Conservation (phyloP, 176 grass and related monocot species). For the Zizania latifolia region DNA sequence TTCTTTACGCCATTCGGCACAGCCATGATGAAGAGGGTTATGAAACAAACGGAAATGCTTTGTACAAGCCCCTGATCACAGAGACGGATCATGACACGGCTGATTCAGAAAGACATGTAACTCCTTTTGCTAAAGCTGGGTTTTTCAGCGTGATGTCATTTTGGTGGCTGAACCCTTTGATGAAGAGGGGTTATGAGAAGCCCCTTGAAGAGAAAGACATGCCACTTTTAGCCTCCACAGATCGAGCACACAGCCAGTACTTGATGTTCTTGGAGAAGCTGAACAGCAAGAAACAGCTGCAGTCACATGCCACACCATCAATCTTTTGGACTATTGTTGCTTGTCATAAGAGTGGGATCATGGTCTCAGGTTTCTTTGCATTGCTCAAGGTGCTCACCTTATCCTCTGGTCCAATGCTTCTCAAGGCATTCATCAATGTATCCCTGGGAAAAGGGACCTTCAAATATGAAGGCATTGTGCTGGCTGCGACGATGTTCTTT, state of each 20-base stretch:
- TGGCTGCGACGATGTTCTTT: conserved; percentile 54
- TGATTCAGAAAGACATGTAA: conserved; percentile 31
- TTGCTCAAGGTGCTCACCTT: conserved; percentile 75
- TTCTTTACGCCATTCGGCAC: conserved; percentile 31
- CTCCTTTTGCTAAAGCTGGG: conserved; percentile 56
- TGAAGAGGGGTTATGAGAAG: conserved; percentile 74
- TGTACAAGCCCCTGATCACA: conserved; percentile 54
- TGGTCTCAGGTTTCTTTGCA: conserved; percentile 70
- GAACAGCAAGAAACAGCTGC: conserved; percentile 30
- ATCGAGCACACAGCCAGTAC: conserved; percentile 54
- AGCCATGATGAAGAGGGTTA: conserved; percentile 2
- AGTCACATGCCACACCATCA: conserved; percentile 26
- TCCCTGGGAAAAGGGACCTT: conserved; percentile 54
- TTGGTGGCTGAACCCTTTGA: conserved; percentile 84
- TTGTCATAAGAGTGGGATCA: conserved; percentile 62
- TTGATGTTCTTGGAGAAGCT: conserved; percentile 51
- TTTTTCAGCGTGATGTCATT: conserved; percentile 72
- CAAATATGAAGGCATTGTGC: conserved; percentile 62
- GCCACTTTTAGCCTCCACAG: conserved; percentile 44
- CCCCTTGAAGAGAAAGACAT: conserved; percentile 85
- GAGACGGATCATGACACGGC: neutral
- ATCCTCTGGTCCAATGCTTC: conserved; percentile 64
- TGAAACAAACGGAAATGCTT: conserved; percentile 21
- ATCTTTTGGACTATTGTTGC: conserved; percentile 71
- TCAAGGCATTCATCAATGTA: conserved; percentile 79